Base-by-base conservation (phyloP, 2,329 filamentous ascomycete species). In the Dactylellina parvicollis region DNA sequence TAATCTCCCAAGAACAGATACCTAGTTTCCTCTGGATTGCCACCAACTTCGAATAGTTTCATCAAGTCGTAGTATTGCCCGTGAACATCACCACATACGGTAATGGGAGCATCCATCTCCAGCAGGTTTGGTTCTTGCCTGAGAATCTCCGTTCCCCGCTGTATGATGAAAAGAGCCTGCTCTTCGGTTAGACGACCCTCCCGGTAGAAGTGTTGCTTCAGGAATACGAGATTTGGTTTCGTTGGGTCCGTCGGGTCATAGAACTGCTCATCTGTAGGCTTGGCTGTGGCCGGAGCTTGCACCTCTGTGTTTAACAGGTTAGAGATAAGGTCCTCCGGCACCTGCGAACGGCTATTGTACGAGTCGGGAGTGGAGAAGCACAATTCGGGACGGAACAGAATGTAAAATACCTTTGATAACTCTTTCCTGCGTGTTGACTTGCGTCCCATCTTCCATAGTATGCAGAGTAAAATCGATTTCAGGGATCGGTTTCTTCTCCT, bases 41-140 rank as follows among this genome's bases (percentile, higher is more conserved):
- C 95, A 77, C 95, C 95, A 56, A 99, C 95, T 82, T 99, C 95
- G 79, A 99, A 99, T 32, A 99, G 86, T 85, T 99, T 99, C 95
- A 99, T 99, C 80, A 99, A 83, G 82, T 99, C 95, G 82, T 96
- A 99, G 84, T 98, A 99, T 83, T 99, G 95, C 77, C 95, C 95
- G 82, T 99, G 95, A 61, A 99, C 93, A 80, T 99, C 95, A 80
- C 95, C 95, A 79, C 95, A 99, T 55, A 99, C 95, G 8, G 95
- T 99, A 80, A 99, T 99, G 74, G 95, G 95, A 40, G 95, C 95
- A 82, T 99, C 95, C 95, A 99, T 99, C 85, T 99, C 95, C 77
- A 99, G 86, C 76, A 99, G 85, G 82, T 98, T 99, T 76, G 95
- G 94, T 83, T 99, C 95, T 75, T 89, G 86, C 79, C 90, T 90